A percentile compares a stretch with the other conserved stretches of the same genome.
Evolutionary conservation across 345 rosid species (phyloP).

Genomic region (Alliaria petiolata): DNA sequence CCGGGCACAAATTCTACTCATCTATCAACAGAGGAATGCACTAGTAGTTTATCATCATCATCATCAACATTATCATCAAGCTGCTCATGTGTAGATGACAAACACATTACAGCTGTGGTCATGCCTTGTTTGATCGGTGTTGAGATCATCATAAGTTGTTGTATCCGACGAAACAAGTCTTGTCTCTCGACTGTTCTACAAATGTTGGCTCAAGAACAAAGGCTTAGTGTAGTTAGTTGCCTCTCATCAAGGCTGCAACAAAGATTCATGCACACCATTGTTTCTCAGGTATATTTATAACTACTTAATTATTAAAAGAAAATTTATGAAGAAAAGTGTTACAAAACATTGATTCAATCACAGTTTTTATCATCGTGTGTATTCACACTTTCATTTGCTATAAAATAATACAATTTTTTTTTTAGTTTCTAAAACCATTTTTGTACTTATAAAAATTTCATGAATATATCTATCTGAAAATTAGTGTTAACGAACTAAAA

Average conservation of each 20-base stretch:
- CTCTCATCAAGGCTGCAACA: constrained; percentile 19
- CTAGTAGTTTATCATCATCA: constrained; percentile 19
- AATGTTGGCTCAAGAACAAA: constrained; percentile 11
- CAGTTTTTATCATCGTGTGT: no score
- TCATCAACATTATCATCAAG: constrained; percentile 2
- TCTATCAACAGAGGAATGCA: constrained; percentile 22
- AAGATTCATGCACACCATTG: constrained; percentile 29
- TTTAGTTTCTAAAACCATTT: no score
- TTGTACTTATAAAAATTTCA: no score
- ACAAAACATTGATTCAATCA: no score
- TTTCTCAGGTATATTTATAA: constrained; percentile 15
- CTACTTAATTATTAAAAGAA: neutral
- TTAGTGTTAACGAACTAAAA: no score
- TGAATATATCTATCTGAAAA: no score
- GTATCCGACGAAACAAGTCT: constrained; percentile 20
- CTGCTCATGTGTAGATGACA: constrained; percentile 27
- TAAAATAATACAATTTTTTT: no score
- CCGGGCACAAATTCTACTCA: neutral
- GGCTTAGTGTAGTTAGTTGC: constrained; percentile 23
- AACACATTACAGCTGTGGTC: constrained; percentile 14
- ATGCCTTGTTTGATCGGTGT: constrained; percentile 26
- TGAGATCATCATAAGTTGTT: constrained; percentile 30
- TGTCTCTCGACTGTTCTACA: constrained; percentile 28
- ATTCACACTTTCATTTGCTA: no score
- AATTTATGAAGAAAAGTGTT: no score